These are phyloP conservation scores for Zymoseptoria brevis DNA, from an alignment of 2,329 filamentous ascomycete genomes.

Conservation along the genomic window DNA sequence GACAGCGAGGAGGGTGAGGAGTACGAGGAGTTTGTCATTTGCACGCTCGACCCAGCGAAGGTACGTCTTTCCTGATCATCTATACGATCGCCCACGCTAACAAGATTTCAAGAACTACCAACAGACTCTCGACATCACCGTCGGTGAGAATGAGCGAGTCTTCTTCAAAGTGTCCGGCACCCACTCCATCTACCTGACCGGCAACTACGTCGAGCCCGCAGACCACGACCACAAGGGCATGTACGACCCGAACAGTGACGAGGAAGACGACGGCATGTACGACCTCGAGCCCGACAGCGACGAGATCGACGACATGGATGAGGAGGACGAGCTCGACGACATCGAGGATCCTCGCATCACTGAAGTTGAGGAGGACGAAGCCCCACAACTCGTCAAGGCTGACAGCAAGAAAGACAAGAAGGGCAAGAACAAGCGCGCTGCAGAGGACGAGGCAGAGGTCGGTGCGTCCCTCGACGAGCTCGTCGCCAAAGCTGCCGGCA, in stretches of 20 bases:
- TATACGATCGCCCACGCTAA: constrained; percentile 21
- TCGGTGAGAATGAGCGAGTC: constrained; percentile 79
- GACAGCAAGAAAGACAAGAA: constrained; percentile 60
- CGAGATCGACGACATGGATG: constrained; percentile 53
- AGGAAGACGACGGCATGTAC: constrained; percentile 54
- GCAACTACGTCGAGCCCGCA: constrained; percentile 81
- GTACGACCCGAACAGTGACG: constrained; percentile 54
- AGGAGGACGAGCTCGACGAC: constrained; percentile 24
- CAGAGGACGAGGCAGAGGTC: constrained; percentile 57
- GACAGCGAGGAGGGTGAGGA: constrained; percentile 59
- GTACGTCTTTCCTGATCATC: constrained; percentile 46
- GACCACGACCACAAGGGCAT: constrained; percentile 51
- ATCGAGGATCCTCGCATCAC: constrained; percentile 19
- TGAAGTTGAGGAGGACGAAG: constrained; percentile 50
- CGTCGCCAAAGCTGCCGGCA: constrained; percentile 59
- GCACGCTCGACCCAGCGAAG: constrained; percentile 87
- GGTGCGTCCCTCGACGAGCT: constrained; percentile 65
- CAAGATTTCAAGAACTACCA: constrained; percentile 68
- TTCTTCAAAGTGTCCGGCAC: constrained; percentile 89
- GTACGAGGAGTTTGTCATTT: constrained; percentile 85
- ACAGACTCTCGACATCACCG: constrained; percentile 86
- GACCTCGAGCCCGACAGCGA: constrained; percentile 73
- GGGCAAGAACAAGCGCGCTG: constrained; percentile 90
- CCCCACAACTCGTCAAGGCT: constrained; percentile 45
- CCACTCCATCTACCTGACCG: constrained; percentile 84